Percentiles rank a stretch among this genome's conserved stretches.
Conservation (phyloP, 1,284 basidiomycete species). For the Trametes pubescens region DNA sequence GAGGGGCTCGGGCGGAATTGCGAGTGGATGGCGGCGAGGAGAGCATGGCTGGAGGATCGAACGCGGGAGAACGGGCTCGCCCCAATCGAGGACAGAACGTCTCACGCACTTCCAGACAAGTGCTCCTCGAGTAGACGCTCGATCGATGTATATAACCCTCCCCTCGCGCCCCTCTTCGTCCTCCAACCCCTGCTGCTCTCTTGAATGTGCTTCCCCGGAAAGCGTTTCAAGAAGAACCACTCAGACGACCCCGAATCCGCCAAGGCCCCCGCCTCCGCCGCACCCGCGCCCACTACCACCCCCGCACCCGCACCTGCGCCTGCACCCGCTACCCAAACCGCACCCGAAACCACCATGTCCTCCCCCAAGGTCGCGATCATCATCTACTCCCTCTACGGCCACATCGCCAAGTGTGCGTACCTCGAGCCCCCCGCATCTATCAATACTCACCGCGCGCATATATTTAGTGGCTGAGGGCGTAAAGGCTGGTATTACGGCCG, state of each 20-base stretch:
- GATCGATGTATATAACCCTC: constrained; percentile 25
- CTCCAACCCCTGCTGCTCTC: constrained; percentile 14
- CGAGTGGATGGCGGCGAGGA: not conserved
- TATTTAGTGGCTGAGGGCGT: constrained; percentile 79
- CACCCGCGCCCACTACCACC: constrained; percentile 25
- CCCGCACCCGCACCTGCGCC: constrained; percentile 22
- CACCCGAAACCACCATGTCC: constrained; percentile 38
- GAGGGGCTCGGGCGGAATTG: constrained; percentile 3
- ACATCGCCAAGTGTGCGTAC: constrained; percentile 72
- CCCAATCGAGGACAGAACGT: constrained; percentile 29
- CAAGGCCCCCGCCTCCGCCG: constrained; percentile 30
- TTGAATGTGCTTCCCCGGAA: constrained; percentile 54
- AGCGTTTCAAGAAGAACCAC: constrained; percentile 47
- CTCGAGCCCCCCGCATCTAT: not conserved
- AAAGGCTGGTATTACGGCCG: constrained; percentile 73
- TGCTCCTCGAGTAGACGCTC: constrained; percentile 23
- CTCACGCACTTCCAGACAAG: constrained; percentile 23
- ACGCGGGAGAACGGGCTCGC: constrained; percentile 14
- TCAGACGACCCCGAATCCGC: constrained; percentile 40
- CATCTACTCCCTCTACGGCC: constrained; percentile 87
- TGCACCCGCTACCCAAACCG: constrained; percentile 24
- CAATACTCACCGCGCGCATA: constrained; percentile 8
- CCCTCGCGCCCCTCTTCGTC: not conserved
- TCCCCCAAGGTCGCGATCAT: constrained; percentile 78
- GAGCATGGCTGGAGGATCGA: constrained; percentile 9